Evolutionary conservation across 1,284 basidiomycete genomes (phyloP).

Genomic region (Exobasidium rhododendri): DNA sequence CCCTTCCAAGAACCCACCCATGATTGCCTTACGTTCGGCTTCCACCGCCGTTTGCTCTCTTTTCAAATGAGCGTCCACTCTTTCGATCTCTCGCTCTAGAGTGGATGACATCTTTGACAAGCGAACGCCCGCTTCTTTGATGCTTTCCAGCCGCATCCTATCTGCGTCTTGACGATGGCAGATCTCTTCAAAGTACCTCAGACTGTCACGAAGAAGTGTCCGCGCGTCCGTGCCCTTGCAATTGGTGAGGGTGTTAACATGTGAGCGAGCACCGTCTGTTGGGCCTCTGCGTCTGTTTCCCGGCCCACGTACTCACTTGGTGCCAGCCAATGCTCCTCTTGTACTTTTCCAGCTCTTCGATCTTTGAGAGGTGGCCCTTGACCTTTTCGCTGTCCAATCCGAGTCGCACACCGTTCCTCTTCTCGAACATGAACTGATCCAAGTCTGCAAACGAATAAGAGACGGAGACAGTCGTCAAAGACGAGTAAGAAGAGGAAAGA

Average conservation of each 20-base stretch:
- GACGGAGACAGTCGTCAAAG: not conserved
- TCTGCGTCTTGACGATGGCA: not conserved
- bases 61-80: not conserved
- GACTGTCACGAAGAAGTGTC: not conserved
- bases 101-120: not conserved
- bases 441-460: not conserved
- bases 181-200: slow-evolving; percentile 3
- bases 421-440: slow-evolving; percentile 9
- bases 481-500: not conserved
- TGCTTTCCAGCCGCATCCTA: not conserved
- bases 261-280: too few relatives aligned
- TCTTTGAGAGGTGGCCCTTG: not conserved
- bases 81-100: not conserved
- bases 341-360: slow-evolving; percentile 10
- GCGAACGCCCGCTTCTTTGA: not conserved
- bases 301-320: not conserved
- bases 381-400: slow-evolving; percentile 5
- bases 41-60: not conserved
- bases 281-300: not conserved
- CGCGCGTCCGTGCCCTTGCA: not conserved
- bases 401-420: slow-evolving; percentile 4
- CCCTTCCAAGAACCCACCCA: not conserved
- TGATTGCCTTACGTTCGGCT: not conserved
- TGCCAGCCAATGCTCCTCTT: not conserved
- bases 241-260: too few relatives aligned